Conservation (phyloP, 225 moss, liverwort and hornwort species). For the Physcomitrium patens region DNA sequence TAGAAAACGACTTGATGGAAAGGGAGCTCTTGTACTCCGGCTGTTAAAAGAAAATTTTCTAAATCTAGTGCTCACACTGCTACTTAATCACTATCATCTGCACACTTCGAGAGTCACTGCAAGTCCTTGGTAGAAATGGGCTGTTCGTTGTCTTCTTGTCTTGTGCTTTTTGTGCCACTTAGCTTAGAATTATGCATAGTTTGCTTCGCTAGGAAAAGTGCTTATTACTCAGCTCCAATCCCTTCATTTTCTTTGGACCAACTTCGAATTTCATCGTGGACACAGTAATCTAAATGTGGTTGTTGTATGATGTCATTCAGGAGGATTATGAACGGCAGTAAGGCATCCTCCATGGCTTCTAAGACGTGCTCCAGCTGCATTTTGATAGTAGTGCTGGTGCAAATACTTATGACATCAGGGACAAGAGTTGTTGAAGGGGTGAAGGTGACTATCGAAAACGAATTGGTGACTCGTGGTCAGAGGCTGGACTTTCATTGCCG, state of each 20-base stretch:
- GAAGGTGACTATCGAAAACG: constrained; percentile 34
- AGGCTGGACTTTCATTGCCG: constrained; percentile 27
- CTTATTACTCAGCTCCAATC: too few species aligned
- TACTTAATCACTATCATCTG: background rate
- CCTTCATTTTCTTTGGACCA: too few species aligned
- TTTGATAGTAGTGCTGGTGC: background rate
- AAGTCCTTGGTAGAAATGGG: background rate
- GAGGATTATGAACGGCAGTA: background rate
- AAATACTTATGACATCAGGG: background rate
- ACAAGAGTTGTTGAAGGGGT: constrained; percentile 14
- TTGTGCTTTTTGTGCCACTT: background rate
- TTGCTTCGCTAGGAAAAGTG: background rate
- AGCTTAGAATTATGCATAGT: background rate
- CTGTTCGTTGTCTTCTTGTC: background rate
- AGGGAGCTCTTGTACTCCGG: too few species aligned
- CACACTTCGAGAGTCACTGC: too few species aligned
- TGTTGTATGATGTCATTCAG: background rate
- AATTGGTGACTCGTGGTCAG: constrained; percentile 3
- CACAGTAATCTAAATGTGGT: too few species aligned
- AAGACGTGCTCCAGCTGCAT: background rate
- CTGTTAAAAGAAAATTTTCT: too few species aligned
- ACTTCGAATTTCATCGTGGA: too few species aligned
- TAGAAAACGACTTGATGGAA: too few species aligned
- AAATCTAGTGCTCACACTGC: background rate
- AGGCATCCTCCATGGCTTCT: constrained; percentile 11